These are phyloP conservation scores for Serendipita vermifera DNA, from an alignment of 768 basidiomycete genomes.

Conservation along the genomic window DNA sequence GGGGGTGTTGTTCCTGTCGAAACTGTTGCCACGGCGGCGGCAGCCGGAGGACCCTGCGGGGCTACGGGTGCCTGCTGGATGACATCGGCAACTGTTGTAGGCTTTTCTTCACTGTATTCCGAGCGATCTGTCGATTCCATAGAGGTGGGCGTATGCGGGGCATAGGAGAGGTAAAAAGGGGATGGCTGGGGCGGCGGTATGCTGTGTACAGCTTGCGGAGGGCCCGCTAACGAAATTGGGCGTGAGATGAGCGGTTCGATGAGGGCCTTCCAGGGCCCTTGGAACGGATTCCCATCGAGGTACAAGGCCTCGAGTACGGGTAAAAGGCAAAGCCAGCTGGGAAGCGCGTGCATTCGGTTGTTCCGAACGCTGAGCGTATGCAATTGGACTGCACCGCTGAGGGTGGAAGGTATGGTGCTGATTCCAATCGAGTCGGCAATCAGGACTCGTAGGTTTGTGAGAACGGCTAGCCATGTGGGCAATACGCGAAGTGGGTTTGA, in stretches of 20 bases:
- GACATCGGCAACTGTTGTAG: too few relatives aligned
- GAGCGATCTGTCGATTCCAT: slow-evolving; percentile 1
- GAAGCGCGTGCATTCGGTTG: slow-evolving; percentile 78
- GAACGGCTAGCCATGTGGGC: slow-evolving; percentile 73
- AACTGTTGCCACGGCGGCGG: too few relatives aligned
- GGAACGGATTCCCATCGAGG: slow-evolving; percentile 94
- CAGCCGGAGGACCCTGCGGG: too few relatives aligned
- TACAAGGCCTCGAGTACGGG: slow-evolving; percentile 70
- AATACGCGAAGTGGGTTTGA: slow-evolving; percentile 84
- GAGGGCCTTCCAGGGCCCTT: slow-evolving; percentile 82
- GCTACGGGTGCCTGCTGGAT: too few relatives aligned
- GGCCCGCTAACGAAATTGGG: too few relatives aligned
- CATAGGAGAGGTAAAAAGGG: not conserved
- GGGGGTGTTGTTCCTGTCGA: not conserved
- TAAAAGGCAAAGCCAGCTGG: slow-evolving; percentile 92
- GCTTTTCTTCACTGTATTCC: not conserved
- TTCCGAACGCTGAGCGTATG: slow-evolving; percentile 82
- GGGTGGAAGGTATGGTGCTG: slow-evolving; percentile 50
- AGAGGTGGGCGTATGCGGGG: not conserved
- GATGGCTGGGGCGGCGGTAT: slow-evolving; percentile 5
- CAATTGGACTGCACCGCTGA: slow-evolving; percentile 61
- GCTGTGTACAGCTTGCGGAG: not conserved
- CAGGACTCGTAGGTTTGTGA: slow-evolving; percentile 69
- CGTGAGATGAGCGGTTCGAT: slow-evolving; percentile 59
- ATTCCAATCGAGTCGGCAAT: slow-evolving; percentile 89